Conservation (phyloP, 176 grass and related monocot species). For the Oryza brachyantha region DNA sequence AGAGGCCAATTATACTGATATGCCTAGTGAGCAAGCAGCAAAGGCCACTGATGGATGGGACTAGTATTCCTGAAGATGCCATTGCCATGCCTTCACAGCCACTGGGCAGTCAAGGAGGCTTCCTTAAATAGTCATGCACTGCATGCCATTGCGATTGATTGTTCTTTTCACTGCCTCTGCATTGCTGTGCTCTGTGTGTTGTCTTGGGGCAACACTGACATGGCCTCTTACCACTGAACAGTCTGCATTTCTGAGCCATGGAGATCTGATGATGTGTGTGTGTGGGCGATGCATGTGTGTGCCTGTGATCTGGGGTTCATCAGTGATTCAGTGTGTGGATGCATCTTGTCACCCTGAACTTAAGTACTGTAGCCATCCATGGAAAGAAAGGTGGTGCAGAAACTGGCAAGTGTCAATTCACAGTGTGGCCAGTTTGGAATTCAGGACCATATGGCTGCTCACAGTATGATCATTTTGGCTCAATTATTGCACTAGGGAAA, state of each 20-base stretch:
- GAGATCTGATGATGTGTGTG: constrained; percentile 18
- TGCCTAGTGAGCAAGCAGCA: constrained; percentile 15
- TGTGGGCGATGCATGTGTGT: not conserved
- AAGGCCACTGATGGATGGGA: constrained; percentile 21
- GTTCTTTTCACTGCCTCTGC: constrained; percentile 50
- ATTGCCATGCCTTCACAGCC: not conserved
- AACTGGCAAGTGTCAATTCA: not conserved
- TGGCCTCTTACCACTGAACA: constrained; percentile 54
- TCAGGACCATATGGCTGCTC: not conserved
- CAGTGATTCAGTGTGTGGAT: constrained; percentile 6
- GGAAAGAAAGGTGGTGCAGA: not conserved
- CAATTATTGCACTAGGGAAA: constrained; percentile 21
- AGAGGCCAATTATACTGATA: constrained; percentile 22
- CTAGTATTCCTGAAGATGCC: constrained; percentile 41
- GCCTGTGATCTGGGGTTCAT: constrained; percentile 2
- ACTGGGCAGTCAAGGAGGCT: constrained; percentile 49
- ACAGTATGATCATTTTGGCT: not conserved
- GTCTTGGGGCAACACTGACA: constrained; percentile 44
- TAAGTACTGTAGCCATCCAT: constrained; percentile 17
- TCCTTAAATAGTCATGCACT: constrained; percentile 56
- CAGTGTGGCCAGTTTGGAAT: not conserved
- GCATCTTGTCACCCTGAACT: constrained; percentile 41
- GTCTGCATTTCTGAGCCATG: constrained; percentile 33
- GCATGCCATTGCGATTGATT: constrained; percentile 46
- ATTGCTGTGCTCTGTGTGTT: constrained; percentile 46